Conservation (phyloP, 192 early-diverging fungal species). For the Coemansia umbellata region DNA sequence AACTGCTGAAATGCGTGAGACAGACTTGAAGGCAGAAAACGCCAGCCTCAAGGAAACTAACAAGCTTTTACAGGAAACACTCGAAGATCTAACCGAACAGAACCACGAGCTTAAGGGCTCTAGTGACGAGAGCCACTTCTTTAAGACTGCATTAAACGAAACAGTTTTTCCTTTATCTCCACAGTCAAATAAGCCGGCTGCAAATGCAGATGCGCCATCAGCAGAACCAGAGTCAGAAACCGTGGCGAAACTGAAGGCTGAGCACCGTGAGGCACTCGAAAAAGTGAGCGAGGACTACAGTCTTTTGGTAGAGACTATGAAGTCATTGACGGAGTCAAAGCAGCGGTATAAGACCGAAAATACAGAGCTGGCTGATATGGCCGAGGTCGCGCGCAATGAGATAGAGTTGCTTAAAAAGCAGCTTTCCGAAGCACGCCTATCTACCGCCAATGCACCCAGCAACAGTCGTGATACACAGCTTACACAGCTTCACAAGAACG, state of each 20-base stretch:
- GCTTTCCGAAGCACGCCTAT: neutral
- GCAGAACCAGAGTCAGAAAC: slow-evolving; percentile 1
- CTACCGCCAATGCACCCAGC: neutral
- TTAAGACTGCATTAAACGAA: slow-evolving; percentile 22
- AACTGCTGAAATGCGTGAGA: neutral
- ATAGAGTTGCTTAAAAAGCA: slow-evolving; percentile 10
- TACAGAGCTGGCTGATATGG: slow-evolving; percentile 4
- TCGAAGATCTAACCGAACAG: slow-evolving; percentile 25
- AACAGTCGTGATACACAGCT: slow-evolving; percentile 5
- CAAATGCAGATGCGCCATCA: neutral
- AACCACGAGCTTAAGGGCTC: slow-evolving; percentile 27
- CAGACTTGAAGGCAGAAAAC: neutral
- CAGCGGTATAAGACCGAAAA: slow-evolving; percentile 12
- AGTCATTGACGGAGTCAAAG: slow-evolving; percentile 12
- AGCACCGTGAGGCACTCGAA: slow-evolving; percentile 20
- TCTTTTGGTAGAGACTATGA: slow-evolving; percentile 8
- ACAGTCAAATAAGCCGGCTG: neutral
- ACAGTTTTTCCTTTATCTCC: neutral
- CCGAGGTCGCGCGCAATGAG: slow-evolving; percentile 15
- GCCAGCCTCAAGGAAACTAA: slow-evolving; percentile 3
- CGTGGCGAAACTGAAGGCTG: neutral
- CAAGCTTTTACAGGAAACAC: slow-evolving; percentile 13
- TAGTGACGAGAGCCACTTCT: slow-evolving; percentile 21
- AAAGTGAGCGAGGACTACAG: slow-evolving; percentile 11
- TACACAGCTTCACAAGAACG: slow-evolving; percentile 25